These are phyloP conservation scores for Tylopilus rubrobrunneus DNA, from an alignment of 768 basidiomycete species.

Conservation along the genomic window DNA sequence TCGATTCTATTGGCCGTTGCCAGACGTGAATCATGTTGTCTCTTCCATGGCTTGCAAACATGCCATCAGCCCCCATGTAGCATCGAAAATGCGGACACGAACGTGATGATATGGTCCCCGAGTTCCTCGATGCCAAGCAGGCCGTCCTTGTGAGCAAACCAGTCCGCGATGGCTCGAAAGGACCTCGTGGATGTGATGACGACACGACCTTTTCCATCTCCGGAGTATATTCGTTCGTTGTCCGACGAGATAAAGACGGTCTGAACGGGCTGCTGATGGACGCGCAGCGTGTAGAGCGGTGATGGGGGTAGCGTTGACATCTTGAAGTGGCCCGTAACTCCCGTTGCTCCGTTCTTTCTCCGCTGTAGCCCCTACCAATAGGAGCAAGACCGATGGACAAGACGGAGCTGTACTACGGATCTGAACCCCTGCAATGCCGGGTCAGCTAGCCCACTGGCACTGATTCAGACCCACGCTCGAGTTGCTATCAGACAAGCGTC, in stretches of 20 bases:
- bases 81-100: constrained; percentile 28
- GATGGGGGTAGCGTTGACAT: constrained; percentile 39
- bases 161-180: constrained; percentile 67
- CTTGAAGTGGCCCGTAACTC: not conserved
- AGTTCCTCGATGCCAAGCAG: constrained; percentile 80
- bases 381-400: too few relatives aligned
- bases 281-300: constrained; percentile 73
- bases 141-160: constrained; percentile 77
- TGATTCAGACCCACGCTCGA: too few relatives aligned
- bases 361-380: too few relatives aligned
- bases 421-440: too few relatives aligned
- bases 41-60: constrained; percentile 56
- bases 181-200: constrained; percentile 72
- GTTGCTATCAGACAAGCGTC: too few relatives aligned
- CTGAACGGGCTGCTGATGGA: constrained; percentile 62
- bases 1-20: constrained; percentile 48
- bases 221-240: constrained; percentile 83
- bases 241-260: constrained; percentile 61
- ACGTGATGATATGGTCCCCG: constrained; percentile 71
- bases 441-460: too few relatives aligned
- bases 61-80: not conserved
- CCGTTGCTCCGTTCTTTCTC: too few relatives aligned
- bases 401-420: too few relatives aligned
- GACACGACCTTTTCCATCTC: constrained; percentile 76
- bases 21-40: constrained; percentile 86